A percentile compares a stretch with the other conserved stretches of the same genome.
phyloP scores from a whole-genome alignment of 2,329 filamentous ascomycete species.

The Colletotrichum destructivum region DNA sequence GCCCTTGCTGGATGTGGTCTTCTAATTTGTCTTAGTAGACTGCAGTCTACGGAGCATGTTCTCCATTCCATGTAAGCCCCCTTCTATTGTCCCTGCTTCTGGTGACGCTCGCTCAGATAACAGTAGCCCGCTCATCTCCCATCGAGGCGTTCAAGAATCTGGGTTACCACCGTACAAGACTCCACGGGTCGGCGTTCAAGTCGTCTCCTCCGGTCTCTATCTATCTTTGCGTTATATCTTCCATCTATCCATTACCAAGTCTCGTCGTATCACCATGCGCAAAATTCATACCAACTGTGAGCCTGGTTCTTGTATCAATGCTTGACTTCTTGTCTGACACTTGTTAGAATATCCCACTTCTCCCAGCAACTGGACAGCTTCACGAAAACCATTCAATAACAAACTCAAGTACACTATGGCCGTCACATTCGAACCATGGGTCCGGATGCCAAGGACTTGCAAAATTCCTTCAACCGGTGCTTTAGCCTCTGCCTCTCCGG shows the following conservation, averaged over 20 bases:
- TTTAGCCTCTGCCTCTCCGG: background rate
- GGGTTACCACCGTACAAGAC: constrained; percentile 4
- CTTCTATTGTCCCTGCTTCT: constrained; percentile 25
- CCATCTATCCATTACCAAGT: too few species aligned
- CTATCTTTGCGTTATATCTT: background rate
- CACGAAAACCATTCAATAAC: background rate
- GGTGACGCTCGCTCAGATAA: constrained; percentile 1
- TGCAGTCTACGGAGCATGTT: constrained; percentile 16
- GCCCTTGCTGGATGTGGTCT: constrained; percentile 10
- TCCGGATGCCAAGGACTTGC: background rate
- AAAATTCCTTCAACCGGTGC: background rate
- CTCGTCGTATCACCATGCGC: too few species aligned
- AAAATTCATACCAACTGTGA: background rate
- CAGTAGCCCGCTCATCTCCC: background rate
- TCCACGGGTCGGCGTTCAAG: too few species aligned
- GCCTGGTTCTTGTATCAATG: background rate
- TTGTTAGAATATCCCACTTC: background rate
- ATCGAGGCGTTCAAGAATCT: background rate
- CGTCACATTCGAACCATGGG: background rate
- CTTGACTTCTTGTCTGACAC: background rate
- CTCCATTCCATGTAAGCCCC: constrained; percentile 5
- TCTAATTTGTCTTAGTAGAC: constrained; percentile 8
- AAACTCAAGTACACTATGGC: background rate
- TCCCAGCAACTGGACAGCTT: background rate
- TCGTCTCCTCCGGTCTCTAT: background rate